These are phyloP conservation scores for Eucalyptus pauciflora DNA, from an alignment of 345 rosid species.

Conservation along the genomic window DNA sequence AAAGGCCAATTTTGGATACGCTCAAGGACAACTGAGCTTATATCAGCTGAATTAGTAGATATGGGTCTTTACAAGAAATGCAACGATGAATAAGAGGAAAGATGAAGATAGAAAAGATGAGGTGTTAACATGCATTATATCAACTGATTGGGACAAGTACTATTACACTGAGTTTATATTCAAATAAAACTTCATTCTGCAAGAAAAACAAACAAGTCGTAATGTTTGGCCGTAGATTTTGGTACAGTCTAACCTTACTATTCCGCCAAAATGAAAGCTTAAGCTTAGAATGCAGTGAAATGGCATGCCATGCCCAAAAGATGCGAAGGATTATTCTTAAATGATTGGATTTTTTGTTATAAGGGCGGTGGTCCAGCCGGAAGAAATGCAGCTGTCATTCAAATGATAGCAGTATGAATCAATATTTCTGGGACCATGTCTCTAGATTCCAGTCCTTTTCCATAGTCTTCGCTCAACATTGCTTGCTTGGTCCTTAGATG, in stretches of 20 bases:
- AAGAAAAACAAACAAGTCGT: background rate
- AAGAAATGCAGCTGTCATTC: background rate
- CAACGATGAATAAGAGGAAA: background rate
- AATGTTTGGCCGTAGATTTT: no score
- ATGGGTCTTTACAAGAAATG: background rate
- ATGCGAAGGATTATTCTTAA: background rate
- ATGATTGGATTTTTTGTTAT: background rate
- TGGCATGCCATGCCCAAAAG: background rate
- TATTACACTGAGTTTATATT: background rate
- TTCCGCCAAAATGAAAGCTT: background rate
- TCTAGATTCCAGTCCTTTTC: background rate
- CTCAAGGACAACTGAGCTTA: background rate
- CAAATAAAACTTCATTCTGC: background rate
- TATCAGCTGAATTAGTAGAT: background rate
- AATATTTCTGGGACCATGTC: background rate
- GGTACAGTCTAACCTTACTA: background rate
- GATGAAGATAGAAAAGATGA: background rate
- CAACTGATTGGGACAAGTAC: background rate
- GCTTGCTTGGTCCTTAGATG: background rate
- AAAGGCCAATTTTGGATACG: background rate
- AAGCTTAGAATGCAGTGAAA: background rate
- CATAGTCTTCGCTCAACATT: background rate
- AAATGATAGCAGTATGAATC: background rate
- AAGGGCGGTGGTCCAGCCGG: background rate
- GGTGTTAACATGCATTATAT: background rate